phyloP scores from a whole-genome alignment of 768 basidiomycete species.

The Boletellus ananas region DNA sequence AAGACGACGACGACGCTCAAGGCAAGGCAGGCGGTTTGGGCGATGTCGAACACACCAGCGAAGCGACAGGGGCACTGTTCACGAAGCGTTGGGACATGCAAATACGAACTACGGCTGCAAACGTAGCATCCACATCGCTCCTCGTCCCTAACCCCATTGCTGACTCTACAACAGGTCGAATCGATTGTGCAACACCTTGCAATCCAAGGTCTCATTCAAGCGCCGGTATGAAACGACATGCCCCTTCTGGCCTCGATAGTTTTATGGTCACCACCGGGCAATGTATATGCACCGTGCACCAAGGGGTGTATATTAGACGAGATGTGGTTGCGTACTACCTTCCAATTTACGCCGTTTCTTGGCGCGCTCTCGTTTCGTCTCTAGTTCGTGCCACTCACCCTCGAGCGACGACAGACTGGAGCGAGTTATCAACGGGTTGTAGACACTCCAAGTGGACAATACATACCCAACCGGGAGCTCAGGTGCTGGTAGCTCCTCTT shows the following conservation, averaged over 20 bases:
- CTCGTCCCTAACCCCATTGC: not conserved
- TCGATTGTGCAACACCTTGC: constrained; percentile 81
- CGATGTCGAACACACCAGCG: constrained; percentile 78
- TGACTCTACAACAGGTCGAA: constrained; percentile 56
- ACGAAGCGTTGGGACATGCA: constrained; percentile 97
- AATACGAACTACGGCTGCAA: constrained; percentile 83
- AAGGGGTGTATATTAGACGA: constrained; percentile 27
- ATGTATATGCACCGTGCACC: constrained; percentile 17
- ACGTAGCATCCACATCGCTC: constrained; percentile 46
- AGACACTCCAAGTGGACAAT: not conserved
- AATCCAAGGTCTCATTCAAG: constrained; percentile 61
- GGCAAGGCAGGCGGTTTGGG: constrained; percentile 93
- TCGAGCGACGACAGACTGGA: constrained; percentile 71
- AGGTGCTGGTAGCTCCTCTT: constrained; percentile 68
- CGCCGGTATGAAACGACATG: constrained; percentile 16
- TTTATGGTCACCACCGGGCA: constrained; percentile 7
- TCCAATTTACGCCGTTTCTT: constrained; percentile 73
- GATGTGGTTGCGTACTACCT: constrained; percentile 37
- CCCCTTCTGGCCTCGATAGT: not conserved
- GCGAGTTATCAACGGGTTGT: constrained; percentile 2
- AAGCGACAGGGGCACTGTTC: constrained; percentile 84
- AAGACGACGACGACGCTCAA: constrained; percentile 89
- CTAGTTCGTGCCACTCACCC: constrained; percentile 98
- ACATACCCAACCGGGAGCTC: constrained; percentile 76
- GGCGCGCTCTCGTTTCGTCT: constrained; percentile 88